Base-by-base conservation (phyloP, 164 flowering plant species). In the Stephania japonica region DNA sequence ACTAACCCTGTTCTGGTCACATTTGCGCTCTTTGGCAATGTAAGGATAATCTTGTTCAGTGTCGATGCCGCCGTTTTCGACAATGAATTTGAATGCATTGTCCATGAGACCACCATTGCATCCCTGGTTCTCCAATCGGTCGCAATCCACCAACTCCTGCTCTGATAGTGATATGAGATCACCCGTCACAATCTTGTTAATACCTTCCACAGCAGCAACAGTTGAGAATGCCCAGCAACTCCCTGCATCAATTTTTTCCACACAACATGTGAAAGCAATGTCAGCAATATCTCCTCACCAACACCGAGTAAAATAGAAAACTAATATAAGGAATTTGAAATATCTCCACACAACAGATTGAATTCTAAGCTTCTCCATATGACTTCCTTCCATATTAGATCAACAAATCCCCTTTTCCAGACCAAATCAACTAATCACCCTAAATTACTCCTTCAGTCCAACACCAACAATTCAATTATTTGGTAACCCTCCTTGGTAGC, bases 151-250 rank as follows among this genome's bases (percentile, higher is more conserved):
- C 74, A 93, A 74, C 77, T 91, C 97, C 82, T 93, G 98, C 84
- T 91, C 95, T 0, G 97, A 91, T 9, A 91, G 79, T 2, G 89
- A 81, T 65, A 93, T 81, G 62, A 91, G 74, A 47, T 88, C 87
- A 0, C 89, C 89, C 0, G 95, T 88, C 19, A 81, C 88, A 6
- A 93, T 88, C 81, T 88, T 63, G 86, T 88, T 90, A 21, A 93
- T 84, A 6, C 92, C 95, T 72, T 91, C 97, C 68, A 90, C 93
- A 0, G 95, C 88, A 49, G 85, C 88, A 68, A 89, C 73, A 0
- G 97, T 80, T 5, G 98, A 89, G 76, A 91, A 91, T 0, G 97
- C 97, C 96, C 97, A 92, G 80, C 98, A 92, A 81, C 98, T 91
- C 86, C 98, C 98, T 94, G 69, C 68, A 75, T 7, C 65, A 42